phyloP scores from a whole-genome alignment of 768 basidiomycete species.

The Leccinum variicolor region DNA sequence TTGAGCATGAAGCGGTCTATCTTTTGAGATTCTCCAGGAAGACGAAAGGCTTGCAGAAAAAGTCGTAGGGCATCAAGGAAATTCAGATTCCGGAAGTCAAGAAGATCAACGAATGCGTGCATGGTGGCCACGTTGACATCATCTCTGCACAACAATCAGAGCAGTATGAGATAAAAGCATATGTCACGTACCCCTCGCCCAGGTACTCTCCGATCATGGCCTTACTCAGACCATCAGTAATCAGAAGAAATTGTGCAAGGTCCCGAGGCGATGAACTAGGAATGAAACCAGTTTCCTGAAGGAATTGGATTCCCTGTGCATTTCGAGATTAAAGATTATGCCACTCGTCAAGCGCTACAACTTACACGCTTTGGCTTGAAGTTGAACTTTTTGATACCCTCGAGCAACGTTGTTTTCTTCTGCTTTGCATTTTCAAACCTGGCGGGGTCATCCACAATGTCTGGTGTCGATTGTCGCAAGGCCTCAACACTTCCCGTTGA shows the following conservation, averaged over 20 bases:
- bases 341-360: constrained; percentile 6
- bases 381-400: constrained; percentile 97
- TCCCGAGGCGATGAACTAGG: constrained; percentile 64
- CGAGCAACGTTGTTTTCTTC: constrained; percentile 90
- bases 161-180: not conserved
- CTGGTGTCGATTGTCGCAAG: constrained; percentile 69
- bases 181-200: constrained; percentile 80
- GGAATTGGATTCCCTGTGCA: constrained; percentile 79
- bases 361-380: constrained; percentile 95
- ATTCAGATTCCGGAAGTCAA: constrained; percentile 77
- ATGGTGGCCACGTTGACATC: constrained; percentile 88
- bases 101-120: constrained; percentile 94
- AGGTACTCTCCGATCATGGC: constrained; percentile 97
- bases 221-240: constrained; percentile 92
- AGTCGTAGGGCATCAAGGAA: constrained; percentile 89
- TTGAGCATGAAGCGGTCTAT: constrained; percentile 99
- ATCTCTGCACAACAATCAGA: constrained; percentile 51
- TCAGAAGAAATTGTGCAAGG: constrained; percentile 80
- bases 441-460: constrained; percentile 83
- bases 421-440: constrained; percentile 95
- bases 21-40: constrained; percentile 97
- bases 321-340: not conserved
- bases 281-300: constrained; percentile 88
- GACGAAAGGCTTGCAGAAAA: constrained; percentile 93
- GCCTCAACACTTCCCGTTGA: constrained; percentile 49